Evolutionary conservation across 148 eudicot species (phyloP).

Genomic region (Spergularia bocconei): DNA sequence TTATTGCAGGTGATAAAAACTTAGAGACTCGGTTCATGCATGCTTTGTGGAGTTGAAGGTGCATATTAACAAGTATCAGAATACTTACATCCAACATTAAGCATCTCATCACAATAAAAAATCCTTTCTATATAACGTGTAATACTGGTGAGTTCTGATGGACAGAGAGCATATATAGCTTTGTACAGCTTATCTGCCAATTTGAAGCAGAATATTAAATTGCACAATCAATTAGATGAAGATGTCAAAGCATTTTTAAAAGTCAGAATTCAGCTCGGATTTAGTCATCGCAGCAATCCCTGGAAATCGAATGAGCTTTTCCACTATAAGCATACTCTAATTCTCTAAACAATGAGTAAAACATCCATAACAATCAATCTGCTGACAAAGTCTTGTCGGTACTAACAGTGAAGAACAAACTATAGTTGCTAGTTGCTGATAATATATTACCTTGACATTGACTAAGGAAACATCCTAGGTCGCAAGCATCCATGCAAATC

Average conservation of each 20-base stretch:
- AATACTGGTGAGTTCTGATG: neutral
- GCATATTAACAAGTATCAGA: neutral
- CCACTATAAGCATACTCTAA: conserved; percentile 8
- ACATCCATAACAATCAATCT: conserved; percentile 1
- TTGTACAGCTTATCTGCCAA: neutral
- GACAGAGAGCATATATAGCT: neutral
- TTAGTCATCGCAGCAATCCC: neutral
- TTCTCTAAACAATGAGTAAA: conserved; percentile 6
- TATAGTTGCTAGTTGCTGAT: neutral
- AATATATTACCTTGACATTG: conserved; percentile 4
- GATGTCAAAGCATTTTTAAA: neutral
- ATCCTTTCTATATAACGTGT: neutral
- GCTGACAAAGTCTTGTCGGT: conserved; percentile 5
- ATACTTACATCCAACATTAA: neutral
- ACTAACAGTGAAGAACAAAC: neutral
- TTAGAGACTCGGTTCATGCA: neutral
- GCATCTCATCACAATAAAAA: neutral
- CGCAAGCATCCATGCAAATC: conserved; percentile 21
- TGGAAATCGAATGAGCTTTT: neutral
- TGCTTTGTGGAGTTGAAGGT: neutral
- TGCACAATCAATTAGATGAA: neutral
- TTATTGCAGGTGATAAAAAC: neutral
- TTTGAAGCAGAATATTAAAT: neutral
- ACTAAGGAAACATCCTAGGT: conserved; percentile 33
- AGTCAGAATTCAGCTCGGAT: neutral